Conservation (phyloP, 2,329 filamentous ascomycete species). For the Hypomyces rosellus region DNA sequence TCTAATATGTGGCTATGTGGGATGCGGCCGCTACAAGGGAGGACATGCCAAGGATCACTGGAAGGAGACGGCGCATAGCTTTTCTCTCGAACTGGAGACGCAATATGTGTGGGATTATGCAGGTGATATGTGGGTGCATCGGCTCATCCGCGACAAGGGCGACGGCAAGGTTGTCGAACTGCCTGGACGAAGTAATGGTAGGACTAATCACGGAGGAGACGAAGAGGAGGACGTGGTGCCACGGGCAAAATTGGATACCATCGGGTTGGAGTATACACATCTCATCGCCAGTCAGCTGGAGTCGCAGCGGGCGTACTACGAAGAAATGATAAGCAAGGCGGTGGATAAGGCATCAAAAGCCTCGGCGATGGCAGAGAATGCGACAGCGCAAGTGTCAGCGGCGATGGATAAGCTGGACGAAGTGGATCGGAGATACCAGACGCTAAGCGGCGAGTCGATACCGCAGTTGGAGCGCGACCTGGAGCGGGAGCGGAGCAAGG, state of each 20-base stretch:
- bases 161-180: slow-evolving; percentile 90
- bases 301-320: slow-evolving; percentile 87
- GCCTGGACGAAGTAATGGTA: slow-evolving; percentile 47
- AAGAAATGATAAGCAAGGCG: slow-evolving; percentile 82
- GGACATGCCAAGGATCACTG: slow-evolving; percentile 92
- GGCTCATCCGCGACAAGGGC: slow-evolving; percentile 87
- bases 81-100: slow-evolving; percentile 85
- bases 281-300: slow-evolving; percentile 89
- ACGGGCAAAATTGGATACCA: slow-evolving; percentile 62
- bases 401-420: slow-evolving; percentile 43
- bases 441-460: slow-evolving; percentile 51
- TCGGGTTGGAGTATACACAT: slow-evolving; percentile 91
- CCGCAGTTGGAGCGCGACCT: slow-evolving; percentile 67
- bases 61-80: slow-evolving; percentile 83
- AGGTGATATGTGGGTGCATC: slow-evolving; percentile 91
- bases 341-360: slow-evolving; percentile 83
- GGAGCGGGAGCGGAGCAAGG: slow-evolving; percentile 60
- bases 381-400: slow-evolving; percentile 43
- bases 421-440: slow-evolving; percentile 42
- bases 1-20: slow-evolving; percentile 84
- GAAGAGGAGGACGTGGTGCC: slow-evolving; percentile 63
- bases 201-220: slow-evolving; percentile 11
- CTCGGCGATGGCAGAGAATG: slow-evolving; percentile 57
- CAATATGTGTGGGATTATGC: slow-evolving; percentile 98
- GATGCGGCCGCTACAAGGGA: slow-evolving; percentile 89